These are phyloP conservation scores for Crucibulum parvulum DNA, from an alignment of 1,284 basidiomycete genomes.

Conservation along the genomic window DNA sequence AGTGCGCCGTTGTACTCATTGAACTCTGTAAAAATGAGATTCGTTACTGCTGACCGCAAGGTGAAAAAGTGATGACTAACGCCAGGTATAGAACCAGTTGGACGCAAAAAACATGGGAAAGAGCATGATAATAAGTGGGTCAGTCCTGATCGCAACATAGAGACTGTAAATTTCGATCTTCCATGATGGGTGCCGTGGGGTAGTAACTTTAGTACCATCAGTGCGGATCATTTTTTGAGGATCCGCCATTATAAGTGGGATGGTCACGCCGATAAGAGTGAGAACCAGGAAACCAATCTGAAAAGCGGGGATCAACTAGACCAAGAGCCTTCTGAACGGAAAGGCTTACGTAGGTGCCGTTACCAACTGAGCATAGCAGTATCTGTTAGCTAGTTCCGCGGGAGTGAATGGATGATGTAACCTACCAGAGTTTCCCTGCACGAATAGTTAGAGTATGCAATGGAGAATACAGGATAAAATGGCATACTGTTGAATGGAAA, in stretches of 20 bases:
- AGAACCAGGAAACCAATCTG: constrained; percentile 80
- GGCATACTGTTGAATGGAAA: constrained; percentile 45
- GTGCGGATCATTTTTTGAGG: constrained; percentile 73
- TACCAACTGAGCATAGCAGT: constrained; percentile 46
- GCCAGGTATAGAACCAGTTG: constrained; percentile 84
- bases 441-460: too few relatives aligned
- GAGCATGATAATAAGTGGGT: constrained; percentile 63
- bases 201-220: constrained; percentile 73
- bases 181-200: constrained; percentile 74
- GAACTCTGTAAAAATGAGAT: constrained; percentile 51
- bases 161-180: constrained; percentile 61
- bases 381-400: background rate
- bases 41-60: background rate
- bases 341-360: constrained; percentile 63
- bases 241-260: constrained; percentile 74
- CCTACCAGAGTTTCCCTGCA: constrained; percentile 30
- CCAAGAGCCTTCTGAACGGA: background rate
- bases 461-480: background rate
- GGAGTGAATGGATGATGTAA: background rate
- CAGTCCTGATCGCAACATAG: constrained; percentile 56
- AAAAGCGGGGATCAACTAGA: background rate
- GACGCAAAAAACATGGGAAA: constrained; percentile 78
- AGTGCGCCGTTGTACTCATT: constrained; percentile 70
- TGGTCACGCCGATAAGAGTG: constrained; percentile 66
- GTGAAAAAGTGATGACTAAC: constrained; percentile 40